Evolutionary conservation across 106 monocot species (phyloP).

Genomic region (Dendrobium officinale): DNA sequence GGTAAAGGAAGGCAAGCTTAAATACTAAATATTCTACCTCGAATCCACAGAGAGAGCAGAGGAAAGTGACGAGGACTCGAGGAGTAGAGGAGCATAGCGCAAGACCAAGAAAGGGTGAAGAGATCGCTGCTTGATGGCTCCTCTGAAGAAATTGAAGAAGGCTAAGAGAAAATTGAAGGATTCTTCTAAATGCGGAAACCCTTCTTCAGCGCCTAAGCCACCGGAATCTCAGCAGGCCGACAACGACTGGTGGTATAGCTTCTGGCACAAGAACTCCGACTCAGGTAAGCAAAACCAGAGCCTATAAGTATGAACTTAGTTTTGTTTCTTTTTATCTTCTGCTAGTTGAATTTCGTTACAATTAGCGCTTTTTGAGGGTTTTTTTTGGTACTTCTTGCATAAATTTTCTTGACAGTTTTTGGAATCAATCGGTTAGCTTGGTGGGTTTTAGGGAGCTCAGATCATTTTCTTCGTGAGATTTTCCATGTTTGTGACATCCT

Average conservation of each 20-base stretch:
- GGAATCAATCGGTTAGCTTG: no score
- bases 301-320: background rate
- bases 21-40: no score
- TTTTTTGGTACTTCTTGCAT: background rate
- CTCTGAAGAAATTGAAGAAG: constrained; percentile 50
- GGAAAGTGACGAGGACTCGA: background rate
- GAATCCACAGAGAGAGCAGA: background rate
- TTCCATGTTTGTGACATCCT: background rate
- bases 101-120: background rate
- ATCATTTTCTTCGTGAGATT: background rate
- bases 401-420: background rate
- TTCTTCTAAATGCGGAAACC: constrained; percentile 4
- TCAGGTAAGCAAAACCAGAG: constrained; percentile 11
- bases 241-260: constrained; percentile 49
- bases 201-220: constrained; percentile 6
- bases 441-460: background rate
- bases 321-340: background rate
- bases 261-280: constrained; percentile 30
- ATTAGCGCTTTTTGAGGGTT: background rate
- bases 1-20: no score
- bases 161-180: constrained; percentile 33
- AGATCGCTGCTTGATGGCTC: constrained; percentile 23
- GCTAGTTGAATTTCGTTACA: background rate
- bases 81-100: background rate
- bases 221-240: constrained; percentile 23